Evolutionary conservation across 257 asterid species (phyloP).

Genomic region (Agastache rugosa): DNA sequence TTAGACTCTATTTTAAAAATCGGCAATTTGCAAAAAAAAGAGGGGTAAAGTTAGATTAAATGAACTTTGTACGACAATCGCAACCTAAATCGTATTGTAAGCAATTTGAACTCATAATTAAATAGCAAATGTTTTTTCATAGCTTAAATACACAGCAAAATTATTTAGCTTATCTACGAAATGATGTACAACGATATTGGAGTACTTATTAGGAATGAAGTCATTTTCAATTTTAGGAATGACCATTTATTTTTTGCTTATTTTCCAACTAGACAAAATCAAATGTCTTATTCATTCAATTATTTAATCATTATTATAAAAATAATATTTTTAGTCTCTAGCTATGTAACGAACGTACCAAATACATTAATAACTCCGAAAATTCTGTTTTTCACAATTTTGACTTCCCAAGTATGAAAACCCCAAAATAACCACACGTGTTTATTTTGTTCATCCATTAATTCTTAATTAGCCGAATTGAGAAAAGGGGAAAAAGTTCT

Average conservation of each 20-base stretch:
- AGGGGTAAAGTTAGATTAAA: too few species aligned
- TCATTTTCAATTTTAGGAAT: conserved; percentile 4
- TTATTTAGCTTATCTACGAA: conserved; percentile 27
- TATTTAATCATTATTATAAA: background rate
- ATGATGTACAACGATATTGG: background rate
- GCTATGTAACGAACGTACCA: background rate
- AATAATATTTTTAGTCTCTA: background rate
- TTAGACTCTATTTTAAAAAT: too few species aligned
- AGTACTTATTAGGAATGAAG: background rate
- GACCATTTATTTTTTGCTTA: background rate
- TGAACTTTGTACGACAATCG: too few species aligned
- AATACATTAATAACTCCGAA: conserved; percentile 13
- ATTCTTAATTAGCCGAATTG: too few species aligned
- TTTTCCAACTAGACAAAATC: background rate
- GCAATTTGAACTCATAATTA: background rate
- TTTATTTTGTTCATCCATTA: background rate
- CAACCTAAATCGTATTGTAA: background rate
- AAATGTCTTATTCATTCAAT: conserved; percentile 27
- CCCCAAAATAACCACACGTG: background rate
- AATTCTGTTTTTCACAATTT: background rate
- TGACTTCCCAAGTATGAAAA: background rate
- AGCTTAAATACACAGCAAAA: too few species aligned
- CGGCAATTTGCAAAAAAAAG: too few species aligned
- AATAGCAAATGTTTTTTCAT: background rate
- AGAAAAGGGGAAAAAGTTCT: background rate